Evolutionary conservation across 1,284 basidiomycete species (phyloP), one percentile per base, ranked within the genome.

Genomic region (Apiotrichum brassicae): DNA sequence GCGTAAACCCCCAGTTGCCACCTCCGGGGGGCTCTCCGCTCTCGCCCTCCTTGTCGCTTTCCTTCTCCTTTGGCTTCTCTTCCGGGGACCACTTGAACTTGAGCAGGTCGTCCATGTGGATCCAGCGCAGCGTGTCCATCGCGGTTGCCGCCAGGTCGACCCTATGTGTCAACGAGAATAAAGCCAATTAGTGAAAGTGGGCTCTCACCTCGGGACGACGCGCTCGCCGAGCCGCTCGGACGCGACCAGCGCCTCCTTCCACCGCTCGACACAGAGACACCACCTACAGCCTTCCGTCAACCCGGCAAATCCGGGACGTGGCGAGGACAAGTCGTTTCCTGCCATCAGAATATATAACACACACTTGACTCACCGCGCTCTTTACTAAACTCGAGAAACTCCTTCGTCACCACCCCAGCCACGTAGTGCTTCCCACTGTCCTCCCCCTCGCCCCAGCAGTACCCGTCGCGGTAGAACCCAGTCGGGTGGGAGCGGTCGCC

Each of bases 211-310:
- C 2, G 71, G 71, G 0, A 73, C 71, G 19, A 73, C 60, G 26
- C 49, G 54, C 11, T 63, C 60, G n/a, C 68, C 69, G 3, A 67
- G 53, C 6, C 45, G 51, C 38, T 60, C 57, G n/a, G 65, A 66
- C 0, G 71, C 71, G 6, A 62, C 33, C 14, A 73, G 49, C 2
- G 71, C 71, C 49, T 73, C 68, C 54, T 70, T 71, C 71, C 71
- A 73, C 66, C 70, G 43, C n/a, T 64, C 57, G 1, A 71, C 71
- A 45, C 71, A 73, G 23, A 73, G 60, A 61, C 71, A 73, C 71
- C 71, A 73, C 41, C 59, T 48, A 48, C 71, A 73, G 4, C 71
- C 71, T 23, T 66, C 64, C 24, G 52, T 65, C 33, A 73, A 46
- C 0, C 70, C 70, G 4, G 58, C 52, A 42, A 72, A 72, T 1